These are phyloP conservation scores for Chaetoceros muelleri DNA, from an alignment of 108 stramenopile species.

Conservation along the genomic window DNA sequence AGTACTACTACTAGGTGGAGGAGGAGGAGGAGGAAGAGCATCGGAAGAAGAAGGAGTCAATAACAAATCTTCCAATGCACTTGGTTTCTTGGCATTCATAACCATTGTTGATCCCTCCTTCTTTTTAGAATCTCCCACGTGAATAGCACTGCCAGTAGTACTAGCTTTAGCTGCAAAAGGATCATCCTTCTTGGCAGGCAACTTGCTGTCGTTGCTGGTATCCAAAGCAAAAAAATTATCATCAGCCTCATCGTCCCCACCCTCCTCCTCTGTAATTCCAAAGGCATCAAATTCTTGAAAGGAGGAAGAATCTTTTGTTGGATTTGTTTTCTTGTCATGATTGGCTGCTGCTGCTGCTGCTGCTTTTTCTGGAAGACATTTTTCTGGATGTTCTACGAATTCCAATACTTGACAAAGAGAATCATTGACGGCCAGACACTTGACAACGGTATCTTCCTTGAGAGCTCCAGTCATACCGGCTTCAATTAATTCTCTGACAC, in stretches of 20 bases:
- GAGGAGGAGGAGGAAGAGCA: no score
- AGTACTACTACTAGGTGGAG: no score
- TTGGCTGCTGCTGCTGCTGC: neutral
- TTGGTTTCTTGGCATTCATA: no score
- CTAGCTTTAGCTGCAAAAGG: no score
- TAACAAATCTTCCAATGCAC: no score
- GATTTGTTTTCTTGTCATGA: neutral
- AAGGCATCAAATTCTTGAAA: conserved; percentile 1
- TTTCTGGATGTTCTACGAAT: neutral
- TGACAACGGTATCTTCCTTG: conserved; percentile 44
- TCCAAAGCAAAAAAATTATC: no score
- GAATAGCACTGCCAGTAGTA: no score
- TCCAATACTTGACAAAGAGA: conserved; percentile 41
- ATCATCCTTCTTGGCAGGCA: no score
- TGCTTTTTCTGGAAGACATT: neutral
- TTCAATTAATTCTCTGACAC: conserved; percentile 77
- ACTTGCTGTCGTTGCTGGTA: no score
- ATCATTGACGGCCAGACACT: conserved; percentile 69
- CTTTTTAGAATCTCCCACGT: no score
- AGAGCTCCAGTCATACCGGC: conserved; percentile 49
- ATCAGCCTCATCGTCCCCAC: neutral
- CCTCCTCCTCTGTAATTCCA: neutral
- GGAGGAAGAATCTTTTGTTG: neutral
- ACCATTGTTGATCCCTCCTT: no score
- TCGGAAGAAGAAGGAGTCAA: no score